Evolutionary conservation across 805 yeast genomes (phyloP), one percentile per base, ranked within the genome.

Genomic region (Yarrowia keelungensis): DNA sequence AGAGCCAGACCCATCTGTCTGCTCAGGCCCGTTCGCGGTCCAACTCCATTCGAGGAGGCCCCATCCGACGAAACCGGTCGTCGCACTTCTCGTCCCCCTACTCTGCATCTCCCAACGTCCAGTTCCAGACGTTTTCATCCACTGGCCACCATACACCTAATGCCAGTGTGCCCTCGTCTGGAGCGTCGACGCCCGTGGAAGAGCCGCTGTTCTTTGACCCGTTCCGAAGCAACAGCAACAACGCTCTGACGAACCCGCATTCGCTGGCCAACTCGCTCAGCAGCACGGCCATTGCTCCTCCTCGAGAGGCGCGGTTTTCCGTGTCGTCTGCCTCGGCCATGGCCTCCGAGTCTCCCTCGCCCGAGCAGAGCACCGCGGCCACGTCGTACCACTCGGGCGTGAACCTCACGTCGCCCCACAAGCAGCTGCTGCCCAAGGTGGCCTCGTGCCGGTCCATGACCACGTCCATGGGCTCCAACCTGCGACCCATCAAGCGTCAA

Each of bases 31-130:
- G 39, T 9, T 39, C 45, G 12, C 67, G 67, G 53, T 56, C 62
- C 39, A 58, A 51, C 67, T 49, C 49, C 56, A 32, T 54, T 38
- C 42, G 70, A 43, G 54, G 69, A 26, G 65, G 70, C 41, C 69
- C 66, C 54, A 54, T 69, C 61, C 41, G 70, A 26, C 53, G 71
- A 54, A 61, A 62, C 56, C 56, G 67, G 56, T 62, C 67, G 46
- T 62, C 67, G 47, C 56, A 47, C 50, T 62, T 62, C 10, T 15
- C 54, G 4, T 62, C 67, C 2, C 67, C 67, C 22, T 62, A 62
- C 39, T 62, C 67, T 47, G 67, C 67, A 47, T 62, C 67, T 38
- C 67, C 67, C 15, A 47, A 47, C 46, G 41, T 62, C 41, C 67
- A 62, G 67, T 62, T 62, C 39, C 67, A 62, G 56, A 62, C 67